phyloP scores from a whole-genome alignment of 2,329 filamentous ascomycete species.

The Penicillium sp. region DNA sequence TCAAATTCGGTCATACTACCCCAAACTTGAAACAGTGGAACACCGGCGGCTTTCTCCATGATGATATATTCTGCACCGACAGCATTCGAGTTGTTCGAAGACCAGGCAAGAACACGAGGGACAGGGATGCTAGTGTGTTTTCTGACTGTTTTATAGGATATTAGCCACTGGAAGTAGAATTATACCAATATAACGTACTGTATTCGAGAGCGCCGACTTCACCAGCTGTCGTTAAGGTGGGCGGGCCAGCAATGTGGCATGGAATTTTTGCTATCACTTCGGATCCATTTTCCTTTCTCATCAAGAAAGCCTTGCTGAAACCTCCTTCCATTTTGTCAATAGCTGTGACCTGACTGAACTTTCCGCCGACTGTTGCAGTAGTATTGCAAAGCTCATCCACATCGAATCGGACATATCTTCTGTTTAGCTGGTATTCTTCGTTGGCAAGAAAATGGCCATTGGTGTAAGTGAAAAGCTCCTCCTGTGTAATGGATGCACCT shows the following conservation, averaged over 20 bases:
- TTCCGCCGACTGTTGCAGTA: neutral
- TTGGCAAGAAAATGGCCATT: neutral
- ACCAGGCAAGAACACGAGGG: constrained; percentile 28
- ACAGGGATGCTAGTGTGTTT: constrained; percentile 26
- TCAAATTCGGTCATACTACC: constrained; percentile 30
- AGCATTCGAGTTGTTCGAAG: constrained; percentile 25
- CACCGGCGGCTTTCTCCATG: constrained; percentile 39
- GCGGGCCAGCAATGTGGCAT: neutral
- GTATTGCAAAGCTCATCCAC: neutral
- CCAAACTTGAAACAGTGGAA: constrained; percentile 33
- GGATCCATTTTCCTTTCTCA: neutral
- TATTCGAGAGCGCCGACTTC: neutral
- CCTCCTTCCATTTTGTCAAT: neutral
- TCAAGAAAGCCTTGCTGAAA: neutral
- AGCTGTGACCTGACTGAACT: neutral
- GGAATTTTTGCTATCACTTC: neutral
- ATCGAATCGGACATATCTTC: neutral
- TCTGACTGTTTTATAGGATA: constrained; percentile 14
- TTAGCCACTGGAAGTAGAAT: constrained; percentile 3
- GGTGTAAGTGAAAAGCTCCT: constrained; percentile 22
- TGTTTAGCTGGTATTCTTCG: neutral
- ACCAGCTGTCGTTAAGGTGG: neutral
- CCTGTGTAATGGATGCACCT: constrained; percentile 24
- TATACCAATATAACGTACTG: constrained; percentile 4
- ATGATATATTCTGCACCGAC: constrained; percentile 44